Base-by-base conservation (phyloP, 2,329 filamentous ascomycete genomes). In the Neurospora sp. region DNA sequence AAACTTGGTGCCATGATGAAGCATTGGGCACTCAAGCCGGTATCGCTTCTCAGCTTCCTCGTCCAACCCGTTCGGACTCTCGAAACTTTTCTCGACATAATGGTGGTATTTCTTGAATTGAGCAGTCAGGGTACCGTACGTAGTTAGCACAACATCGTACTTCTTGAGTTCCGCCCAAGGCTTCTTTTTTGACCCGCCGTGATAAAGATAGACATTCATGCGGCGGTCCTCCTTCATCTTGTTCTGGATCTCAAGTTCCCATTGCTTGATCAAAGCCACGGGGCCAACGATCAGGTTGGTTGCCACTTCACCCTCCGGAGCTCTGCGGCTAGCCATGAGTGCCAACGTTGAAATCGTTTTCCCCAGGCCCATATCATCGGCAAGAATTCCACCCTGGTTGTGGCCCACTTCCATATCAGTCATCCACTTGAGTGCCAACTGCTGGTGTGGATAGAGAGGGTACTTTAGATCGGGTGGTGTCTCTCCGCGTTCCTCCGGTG, bases 221-320 rank as follows among this genome's bases (percentile, higher is more conserved):
- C 83, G 81, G 76, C 91, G 83, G 0, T 81, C 80, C 0, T 80
- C 73, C 71, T 88, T 88, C 41, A 96, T 80, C 78, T 94, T 93
- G 43, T 84, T 86, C 70, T 83, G 79, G 66, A 97, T 92, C 78
- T 97, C 93, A 66, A 89, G 86, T 75, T 92, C 88, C 93, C 93
- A 97, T 77, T 97, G 93, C 17, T 89, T 87, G 78, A 96, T 86
- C 17, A 97, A 82, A 3, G 92, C 89, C 11, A 96, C 88, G 0
- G 93, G 93, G 0, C 90, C 92, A 66, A 97, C 84, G 66, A 97
- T 92, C 33, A 97, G 81, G n/a, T 89, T 96, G 0, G 93, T 93
- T 71, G 70, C 73, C 73, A 92, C 87, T 70, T 68, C 28, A 81
- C 83, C 71, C 71, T 89, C 84, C 0, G 82, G 79, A 0, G 91